Evolutionary conservation across 2,329 filamentous ascomycete genomes (phyloP), one percentile per base, ranked within the genome.

Genomic region (Colletotrichum salicis): DNA sequence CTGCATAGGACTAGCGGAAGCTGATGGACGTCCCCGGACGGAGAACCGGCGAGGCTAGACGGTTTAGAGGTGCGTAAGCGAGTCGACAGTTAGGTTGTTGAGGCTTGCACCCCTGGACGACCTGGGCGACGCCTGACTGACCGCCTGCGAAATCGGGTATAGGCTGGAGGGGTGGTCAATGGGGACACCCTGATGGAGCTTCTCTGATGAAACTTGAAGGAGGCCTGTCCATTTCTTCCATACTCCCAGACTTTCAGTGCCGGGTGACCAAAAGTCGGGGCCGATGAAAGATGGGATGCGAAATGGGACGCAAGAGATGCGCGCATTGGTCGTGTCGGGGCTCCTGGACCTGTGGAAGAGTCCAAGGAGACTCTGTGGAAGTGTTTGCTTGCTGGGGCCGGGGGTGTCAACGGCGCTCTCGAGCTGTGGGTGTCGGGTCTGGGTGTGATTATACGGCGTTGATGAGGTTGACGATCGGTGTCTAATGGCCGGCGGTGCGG

Each of bases 1-100:
- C 19, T 22, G 41, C 41, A 19, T 29, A 56, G 59, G 55, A 41
- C 55, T 69, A 69, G 54, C 70, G 45, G 59, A 60, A 70, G 54
- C 54, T 60, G 65, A 64, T 64, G 59, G 65, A 62, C 48, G 59
- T 70, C 65, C 70, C 70, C 65, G 59, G 70, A 70, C 70, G 59
- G 69, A 64, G 69, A 69, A 64, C 37, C 69, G 59, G 65, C 70
- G 65, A 70, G 59, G 65, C 70, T 71, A 70, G 65, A 65, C 70
- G 55, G 55, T 71, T 71, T 69, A 64, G 69, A 71, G 69, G 59
- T 51, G 70, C 59, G 35, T 70, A 71, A 71, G 70, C 70, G 70
- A 71, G 70, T 13, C 55, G 19, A 70, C 65, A 66, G 65, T 69
- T 64, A 69, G 69, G 68, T 71, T 71, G 70, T 71, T 71, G 70